Evolutionary conservation across 78 protist genomes (phyloP).

Genomic region (Pigoraptor vietnamica): DNA sequence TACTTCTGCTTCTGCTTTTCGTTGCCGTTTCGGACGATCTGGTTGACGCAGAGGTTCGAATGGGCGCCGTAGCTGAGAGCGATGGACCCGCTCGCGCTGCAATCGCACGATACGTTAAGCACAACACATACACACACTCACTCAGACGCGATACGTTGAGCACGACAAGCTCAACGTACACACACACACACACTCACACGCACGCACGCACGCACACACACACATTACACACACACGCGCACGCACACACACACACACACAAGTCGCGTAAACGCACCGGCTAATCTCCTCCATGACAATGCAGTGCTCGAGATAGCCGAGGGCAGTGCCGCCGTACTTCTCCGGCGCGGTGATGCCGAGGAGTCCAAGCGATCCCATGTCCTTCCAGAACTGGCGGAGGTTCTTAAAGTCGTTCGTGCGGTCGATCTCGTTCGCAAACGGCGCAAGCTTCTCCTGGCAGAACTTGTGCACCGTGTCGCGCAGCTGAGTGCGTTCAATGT

Average conservation of each 20-base stretch:
- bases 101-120: neutral
- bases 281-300: conserved; percentile 78
- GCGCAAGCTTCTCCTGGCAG: conserved; percentile 69
- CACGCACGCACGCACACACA: too few species aligned
- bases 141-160: too few species aligned
- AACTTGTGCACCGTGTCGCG: conserved; percentile 50
- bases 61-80: conserved; percentile 92
- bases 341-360: conserved; percentile 83
- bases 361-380: conserved; percentile 80
- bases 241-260: too few species aligned
- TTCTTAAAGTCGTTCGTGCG: conserved; percentile 48
- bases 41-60: conserved; percentile 84
- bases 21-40: conserved; percentile 82
- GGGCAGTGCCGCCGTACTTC: conserved; percentile 69
- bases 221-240: neutral
- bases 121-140: neutral
- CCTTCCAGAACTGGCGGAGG: conserved; percentile 50
- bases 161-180: neutral
- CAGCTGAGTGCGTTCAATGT: too few species aligned
- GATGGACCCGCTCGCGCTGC: conserved; percentile 64
- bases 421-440: conserved; percentile 75
- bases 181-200: neutral
- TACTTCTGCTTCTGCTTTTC: conserved; percentile 72
- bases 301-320: conserved; percentile 70
- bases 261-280: neutral